phyloP scores from a whole-genome alignment of 2,329 filamentous ascomycete genomes.

The Ceratocystis harringtonii region DNA sequence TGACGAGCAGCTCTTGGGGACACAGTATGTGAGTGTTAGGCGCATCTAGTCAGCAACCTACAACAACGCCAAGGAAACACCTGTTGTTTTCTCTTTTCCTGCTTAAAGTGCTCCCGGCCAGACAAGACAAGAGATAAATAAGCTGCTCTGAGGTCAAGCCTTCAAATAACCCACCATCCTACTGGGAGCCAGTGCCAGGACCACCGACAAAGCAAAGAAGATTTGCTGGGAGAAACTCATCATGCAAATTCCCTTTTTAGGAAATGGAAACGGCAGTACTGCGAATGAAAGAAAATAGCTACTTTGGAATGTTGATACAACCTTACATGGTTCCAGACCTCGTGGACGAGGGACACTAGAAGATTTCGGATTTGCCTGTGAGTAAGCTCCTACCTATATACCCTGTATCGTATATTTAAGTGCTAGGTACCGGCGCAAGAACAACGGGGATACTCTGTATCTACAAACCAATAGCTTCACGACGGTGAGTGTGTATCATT shows the following conservation, averaged over 20 bases:
- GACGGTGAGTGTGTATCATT: not conserved
- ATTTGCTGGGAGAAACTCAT: not conserved
- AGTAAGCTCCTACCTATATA: not conserved
- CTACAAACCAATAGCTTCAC: too few relatives aligned
- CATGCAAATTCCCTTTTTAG: slow-evolving; percentile 1
- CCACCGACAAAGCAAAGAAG: not conserved
- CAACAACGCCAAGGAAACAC: not conserved
- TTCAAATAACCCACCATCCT: not conserved
- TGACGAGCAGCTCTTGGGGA: too few relatives aligned
- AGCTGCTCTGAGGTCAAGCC: not conserved
- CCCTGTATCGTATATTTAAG: not conserved
- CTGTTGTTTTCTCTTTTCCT: not conserved
- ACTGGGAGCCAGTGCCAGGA: not conserved
- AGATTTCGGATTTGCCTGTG: not conserved
- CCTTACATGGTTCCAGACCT: not conserved
- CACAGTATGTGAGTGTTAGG: not conserved
- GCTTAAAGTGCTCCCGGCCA: not conserved
- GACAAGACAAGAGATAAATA: not conserved
- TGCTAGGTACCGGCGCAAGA: too few relatives aligned
- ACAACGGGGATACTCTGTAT: too few relatives aligned
- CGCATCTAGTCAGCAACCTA: not conserved
- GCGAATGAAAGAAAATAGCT: not conserved
- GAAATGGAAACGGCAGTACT: not conserved
- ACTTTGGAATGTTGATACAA: not conserved
- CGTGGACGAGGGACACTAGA: not conserved